Percentiles rank a stretch among this genome's conserved stretches.
Evolutionary conservation across 768 basidiomycete species (phyloP).

Genomic region (Hygrophorus pudorinus): DNA sequence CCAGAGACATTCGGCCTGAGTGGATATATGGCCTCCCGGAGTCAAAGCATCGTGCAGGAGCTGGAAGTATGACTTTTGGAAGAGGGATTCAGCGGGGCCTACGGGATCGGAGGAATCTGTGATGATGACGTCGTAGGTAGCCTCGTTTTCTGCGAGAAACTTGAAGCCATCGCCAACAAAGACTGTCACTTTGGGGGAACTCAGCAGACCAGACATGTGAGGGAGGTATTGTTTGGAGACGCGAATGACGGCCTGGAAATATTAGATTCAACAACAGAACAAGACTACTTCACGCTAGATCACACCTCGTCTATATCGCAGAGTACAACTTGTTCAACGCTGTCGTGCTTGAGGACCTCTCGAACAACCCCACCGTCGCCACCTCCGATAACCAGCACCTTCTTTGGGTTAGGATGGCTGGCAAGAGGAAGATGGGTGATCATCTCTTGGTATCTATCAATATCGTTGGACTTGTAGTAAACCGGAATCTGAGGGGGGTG

Average conservation of each 20-base stretch:
- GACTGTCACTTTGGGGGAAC: conserved; percentile 73
- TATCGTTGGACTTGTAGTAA: not conserved
- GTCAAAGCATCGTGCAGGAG: conserved; percentile 84
- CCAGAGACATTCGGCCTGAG: conserved; percentile 96
- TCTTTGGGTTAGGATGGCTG: conserved; percentile 91
- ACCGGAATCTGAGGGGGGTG: not conserved
- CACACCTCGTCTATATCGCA: conserved; percentile 94
- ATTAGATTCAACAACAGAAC: not conserved
- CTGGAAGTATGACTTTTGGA: conserved; percentile 96
- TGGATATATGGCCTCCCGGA: conserved; percentile 87
- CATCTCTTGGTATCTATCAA: conserved; percentile 93
- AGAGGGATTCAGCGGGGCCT: conserved; percentile 88
- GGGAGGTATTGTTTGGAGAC: conserved; percentile 92
- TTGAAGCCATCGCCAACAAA: conserved; percentile 94
- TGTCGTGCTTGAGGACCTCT: conserved; percentile 90
- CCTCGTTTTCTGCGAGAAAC: conserved; percentile 81
- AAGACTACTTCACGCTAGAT: not conserved
- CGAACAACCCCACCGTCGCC: conserved; percentile 98
- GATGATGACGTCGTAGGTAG: conserved; percentile 93
- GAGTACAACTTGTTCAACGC: conserved; percentile 85
- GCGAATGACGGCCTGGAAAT: conserved; percentile 73
- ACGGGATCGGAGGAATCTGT: conserved; percentile 98
- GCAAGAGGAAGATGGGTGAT: conserved; percentile 95
- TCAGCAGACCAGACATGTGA: conserved; percentile 82
- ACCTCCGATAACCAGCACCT: conserved; percentile 95